Conservation (phyloP, 495 filamentous ascomycete genomes). For the Daldinia decipiens region DNA sequence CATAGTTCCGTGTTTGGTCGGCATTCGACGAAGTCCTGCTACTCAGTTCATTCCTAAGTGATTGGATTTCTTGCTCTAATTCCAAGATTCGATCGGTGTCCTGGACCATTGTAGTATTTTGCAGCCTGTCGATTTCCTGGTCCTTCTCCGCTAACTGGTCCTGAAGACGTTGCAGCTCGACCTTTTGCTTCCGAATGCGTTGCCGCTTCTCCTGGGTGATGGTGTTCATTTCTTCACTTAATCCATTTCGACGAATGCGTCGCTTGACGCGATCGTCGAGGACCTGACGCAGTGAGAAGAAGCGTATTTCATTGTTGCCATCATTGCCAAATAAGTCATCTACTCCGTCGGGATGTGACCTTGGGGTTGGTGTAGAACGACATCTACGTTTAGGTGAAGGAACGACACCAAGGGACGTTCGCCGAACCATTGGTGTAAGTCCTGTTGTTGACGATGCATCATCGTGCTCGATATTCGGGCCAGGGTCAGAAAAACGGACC, state of each 20-base stretch:
- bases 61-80: conserved; percentile 56
- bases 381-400: conserved; percentile 59
- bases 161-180: conserved; percentile 61
- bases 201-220: conserved; percentile 68
- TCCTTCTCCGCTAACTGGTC: conserved; percentile 64
- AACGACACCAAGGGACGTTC: conserved; percentile 61
- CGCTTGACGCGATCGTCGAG: conserved; percentile 77
- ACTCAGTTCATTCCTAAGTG: conserved; percentile 46
- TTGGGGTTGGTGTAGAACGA: conserved; percentile 51
- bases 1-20: conserved; percentile 44
- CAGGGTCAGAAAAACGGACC: conserved; percentile 79
- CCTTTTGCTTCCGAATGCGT: conserved; percentile 49
- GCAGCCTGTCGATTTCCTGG: conserved; percentile 59
- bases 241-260: conserved; percentile 72
- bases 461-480: conserved; percentile 52
- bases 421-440: conserved; percentile 72
- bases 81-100: conserved; percentile 56
- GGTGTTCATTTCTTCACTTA: conserved; percentile 79
- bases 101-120: conserved; percentile 57
- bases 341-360: conserved; percentile 32
- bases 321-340: conserved; percentile 48
- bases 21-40: conserved; percentile 44
- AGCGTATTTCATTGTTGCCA: conserved; percentile 54
- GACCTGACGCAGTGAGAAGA: conserved; percentile 74
- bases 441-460: conserved; percentile 62